Conservation (phyloP, 495 filamentous ascomycete species). For the Aspergillus wentii region DNA sequence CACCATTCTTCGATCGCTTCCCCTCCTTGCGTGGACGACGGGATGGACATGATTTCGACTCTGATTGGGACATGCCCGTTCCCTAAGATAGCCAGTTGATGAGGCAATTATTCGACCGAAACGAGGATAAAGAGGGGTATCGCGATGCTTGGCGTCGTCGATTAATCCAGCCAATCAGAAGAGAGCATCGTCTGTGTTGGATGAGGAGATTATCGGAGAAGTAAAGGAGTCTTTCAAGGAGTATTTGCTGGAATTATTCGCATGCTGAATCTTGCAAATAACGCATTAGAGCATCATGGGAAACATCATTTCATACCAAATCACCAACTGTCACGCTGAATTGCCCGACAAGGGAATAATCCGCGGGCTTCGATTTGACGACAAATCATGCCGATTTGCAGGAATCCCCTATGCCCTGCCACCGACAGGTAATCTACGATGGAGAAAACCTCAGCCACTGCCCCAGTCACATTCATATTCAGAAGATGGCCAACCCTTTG, state of each 20-base stretch:
- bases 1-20: constrained; percentile 8
- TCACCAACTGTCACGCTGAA: constrained; percentile 1
- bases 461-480: constrained; percentile 29
- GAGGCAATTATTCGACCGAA: too few relatives aligned
- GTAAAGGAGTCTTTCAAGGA: too few relatives aligned
- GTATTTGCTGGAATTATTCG: too few relatives aligned
- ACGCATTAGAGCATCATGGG: constrained; percentile 7
- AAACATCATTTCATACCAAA: constrained; percentile 5
- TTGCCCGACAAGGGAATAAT: constrained; percentile 9
- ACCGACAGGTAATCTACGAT: constrained; percentile 34
- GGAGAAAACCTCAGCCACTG: constrained; percentile 35
- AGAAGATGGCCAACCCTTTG: constrained; percentile 16
- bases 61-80: too few relatives aligned
- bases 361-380: constrained; percentile 17
- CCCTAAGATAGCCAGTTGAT: too few relatives aligned
- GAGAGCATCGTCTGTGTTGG: not conserved
- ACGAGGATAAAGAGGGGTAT: too few relatives aligned
- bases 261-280: too few relatives aligned
- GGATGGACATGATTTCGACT: too few relatives aligned
- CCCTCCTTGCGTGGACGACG: constrained; percentile 9
- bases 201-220: too few relatives aligned
- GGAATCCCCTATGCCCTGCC: constrained; percentile 44
- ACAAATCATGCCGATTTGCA: constrained; percentile 28
- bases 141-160: too few relatives aligned
- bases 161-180: constrained; percentile 9